Evolutionary conservation across 495 filamentous ascomycete species (phyloP).

Genomic region (Penicillium psychrofluorescens): DNA sequence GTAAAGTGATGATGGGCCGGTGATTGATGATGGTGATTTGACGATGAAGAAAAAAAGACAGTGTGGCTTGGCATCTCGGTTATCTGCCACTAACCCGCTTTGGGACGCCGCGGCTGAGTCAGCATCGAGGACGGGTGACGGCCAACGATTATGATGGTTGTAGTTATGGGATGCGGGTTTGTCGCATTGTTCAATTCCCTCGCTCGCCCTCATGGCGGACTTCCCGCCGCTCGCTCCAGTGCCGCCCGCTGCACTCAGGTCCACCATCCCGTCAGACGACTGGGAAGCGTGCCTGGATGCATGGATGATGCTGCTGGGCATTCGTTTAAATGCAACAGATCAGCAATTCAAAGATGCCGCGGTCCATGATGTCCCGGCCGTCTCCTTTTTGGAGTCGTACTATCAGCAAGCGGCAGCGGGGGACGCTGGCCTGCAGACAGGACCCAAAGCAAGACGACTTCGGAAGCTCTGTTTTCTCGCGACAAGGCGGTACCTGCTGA

Average conservation of each 20-base stretch:
- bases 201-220: conserved; percentile 24
- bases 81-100: conserved; percentile 28
- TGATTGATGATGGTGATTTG: conserved; percentile 17
- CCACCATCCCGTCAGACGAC: conserved; percentile 57
- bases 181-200: background rate
- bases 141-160: no score
- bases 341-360: conserved; percentile 44
- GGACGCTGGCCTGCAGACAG: conserved; percentile 27
- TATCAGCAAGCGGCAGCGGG: conserved; percentile 43
- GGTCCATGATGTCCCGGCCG: conserved; percentile 46
- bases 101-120: conserved; percentile 18
- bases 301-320: conserved; percentile 59
- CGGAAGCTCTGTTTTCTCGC: conserved; percentile 58
- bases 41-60: conserved; percentile 20
- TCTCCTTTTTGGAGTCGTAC: conserved; percentile 56
- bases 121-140: background rate
- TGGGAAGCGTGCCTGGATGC: conserved; percentile 75
- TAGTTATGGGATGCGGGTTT: no score
- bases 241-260: conserved; percentile 60
- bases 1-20: conserved; percentile 72
- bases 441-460: conserved; percentile 45
- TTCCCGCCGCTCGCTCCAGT: conserved; percentile 70
- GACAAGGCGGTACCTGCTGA: conserved; percentile 35
- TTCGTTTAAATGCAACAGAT: conserved; percentile 52
- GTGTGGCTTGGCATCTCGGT: conserved; percentile 40